A percentile compares a stretch with the other conserved stretches of the same genome.
These are phyloP conservation scores for Cystobasidiaceae sp. DNA, from an alignment of 1,284 basidiomycete genomes.

Conservation along the genomic window DNA sequence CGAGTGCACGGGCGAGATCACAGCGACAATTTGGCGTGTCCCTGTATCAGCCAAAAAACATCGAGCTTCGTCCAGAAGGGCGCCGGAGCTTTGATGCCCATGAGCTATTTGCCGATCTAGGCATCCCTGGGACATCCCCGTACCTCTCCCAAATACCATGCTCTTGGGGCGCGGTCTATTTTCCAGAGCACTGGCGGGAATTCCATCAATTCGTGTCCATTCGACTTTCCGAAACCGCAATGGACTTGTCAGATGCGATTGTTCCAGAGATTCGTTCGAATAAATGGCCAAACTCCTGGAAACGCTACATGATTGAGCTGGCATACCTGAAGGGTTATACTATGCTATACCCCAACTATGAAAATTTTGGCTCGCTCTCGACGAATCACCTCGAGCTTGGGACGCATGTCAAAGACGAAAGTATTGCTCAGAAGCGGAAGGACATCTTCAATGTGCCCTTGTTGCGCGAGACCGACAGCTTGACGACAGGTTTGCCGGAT, in stretches of 20 bases:
- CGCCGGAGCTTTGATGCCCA: slow-evolving; percentile 63
- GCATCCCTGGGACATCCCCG: slow-evolving; percentile 55
- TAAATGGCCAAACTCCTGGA: slow-evolving; percentile 73
- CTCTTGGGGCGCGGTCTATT: slow-evolving; percentile 84
- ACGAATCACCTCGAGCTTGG: slow-evolving; percentile 79
- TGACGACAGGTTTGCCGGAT: slow-evolving; percentile 58
- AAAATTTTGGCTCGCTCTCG: slow-evolving; percentile 62
- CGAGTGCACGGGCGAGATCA: slow-evolving; percentile 45
- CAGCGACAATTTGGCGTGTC: slow-evolving; percentile 65
- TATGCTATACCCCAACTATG: slow-evolving; percentile 80
- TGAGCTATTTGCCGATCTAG: slow-evolving; percentile 53
- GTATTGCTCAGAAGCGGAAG: slow-evolving; percentile 53
- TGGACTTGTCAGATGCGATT: slow-evolving; percentile 53
- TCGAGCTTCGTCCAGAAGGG: slow-evolving; percentile 65
- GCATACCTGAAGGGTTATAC: slow-evolving; percentile 69
- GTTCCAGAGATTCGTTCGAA: slow-evolving; percentile 71
- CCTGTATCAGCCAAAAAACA: slow-evolving; percentile 72
- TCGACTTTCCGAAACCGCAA: slow-evolving; percentile 54
- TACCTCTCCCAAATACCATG: slow-evolving; percentile 78
- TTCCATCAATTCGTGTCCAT: slow-evolving; percentile 68
- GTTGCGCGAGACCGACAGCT: slow-evolving; percentile 49
- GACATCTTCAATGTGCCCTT: slow-evolving; percentile 63
- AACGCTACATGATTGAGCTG: slow-evolving; percentile 78
- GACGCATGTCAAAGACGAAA: slow-evolving; percentile 58
- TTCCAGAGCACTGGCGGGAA: slow-evolving; percentile 75